These are phyloP conservation scores for Letharia lupina DNA, from an alignment of 495 filamentous ascomycete species.

Conservation along the genomic window DNA sequence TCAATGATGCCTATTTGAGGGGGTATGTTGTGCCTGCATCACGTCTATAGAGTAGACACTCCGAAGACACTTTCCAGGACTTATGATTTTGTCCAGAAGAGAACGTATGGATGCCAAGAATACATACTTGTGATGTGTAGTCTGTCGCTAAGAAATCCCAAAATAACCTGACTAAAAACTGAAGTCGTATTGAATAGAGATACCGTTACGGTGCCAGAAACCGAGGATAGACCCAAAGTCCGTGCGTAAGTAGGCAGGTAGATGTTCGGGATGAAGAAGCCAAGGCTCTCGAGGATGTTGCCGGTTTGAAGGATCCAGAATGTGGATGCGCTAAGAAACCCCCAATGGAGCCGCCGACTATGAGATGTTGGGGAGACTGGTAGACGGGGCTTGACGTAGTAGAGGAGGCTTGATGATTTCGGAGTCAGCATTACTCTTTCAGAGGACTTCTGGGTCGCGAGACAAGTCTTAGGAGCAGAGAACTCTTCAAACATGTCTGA, in stretches of 20 bases:
- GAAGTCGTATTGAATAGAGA: conserved; percentile 50
- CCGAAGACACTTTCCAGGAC: background rate
- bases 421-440: too few species aligned
- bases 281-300: conserved; percentile 54
- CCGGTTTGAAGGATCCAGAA: conserved; percentile 51
- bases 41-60: background rate
- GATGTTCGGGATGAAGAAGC: conserved; percentile 58
- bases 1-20: background rate
- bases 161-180: conserved; percentile 48
- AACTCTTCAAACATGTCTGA: too few species aligned
- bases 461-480: too few species aligned
- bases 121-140: conserved; percentile 44
- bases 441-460: too few species aligned
- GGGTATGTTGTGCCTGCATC: background rate
- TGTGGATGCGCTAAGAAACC: conserved; percentile 39
- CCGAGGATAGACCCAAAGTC: conserved; percentile 37
- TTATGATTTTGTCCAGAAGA: background rate
- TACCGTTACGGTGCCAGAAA: conserved; percentile 43
- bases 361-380: conserved; percentile 34
- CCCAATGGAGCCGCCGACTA: conserved; percentile 36
- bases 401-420: conserved; percentile 31
- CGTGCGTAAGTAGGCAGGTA: conserved; percentile 56
- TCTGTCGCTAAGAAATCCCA: conserved; percentile 54
- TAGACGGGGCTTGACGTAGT: conserved; percentile 50
- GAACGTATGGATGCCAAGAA: background rate